These are phyloP conservation scores for Echium plantagineum DNA, from an alignment of 257 asterid species.

Conservation along the genomic window DNA sequence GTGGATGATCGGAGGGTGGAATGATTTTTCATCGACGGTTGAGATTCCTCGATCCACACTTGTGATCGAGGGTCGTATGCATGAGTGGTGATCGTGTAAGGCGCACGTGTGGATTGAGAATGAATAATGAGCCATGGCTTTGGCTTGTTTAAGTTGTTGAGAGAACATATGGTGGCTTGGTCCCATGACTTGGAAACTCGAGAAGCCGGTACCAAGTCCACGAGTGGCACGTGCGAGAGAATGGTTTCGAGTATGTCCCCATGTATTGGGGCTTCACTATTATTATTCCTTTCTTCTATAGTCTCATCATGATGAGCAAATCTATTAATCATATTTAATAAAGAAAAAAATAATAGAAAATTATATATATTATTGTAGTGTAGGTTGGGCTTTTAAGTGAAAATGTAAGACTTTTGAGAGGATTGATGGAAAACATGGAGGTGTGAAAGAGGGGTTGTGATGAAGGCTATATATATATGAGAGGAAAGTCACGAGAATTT, in stretches of 20 bases:
- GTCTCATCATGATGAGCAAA: background rate
- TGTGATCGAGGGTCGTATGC: slow-evolving; percentile 67
- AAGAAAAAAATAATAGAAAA: no score
- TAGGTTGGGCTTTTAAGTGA: no score
- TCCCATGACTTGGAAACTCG: slow-evolving; percentile 52
- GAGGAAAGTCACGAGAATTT: background rate
- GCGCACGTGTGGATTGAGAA: slow-evolving; percentile 34
- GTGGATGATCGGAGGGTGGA: slow-evolving; percentile 40
- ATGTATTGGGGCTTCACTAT: slow-evolving; percentile 19
- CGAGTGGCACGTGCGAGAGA: slow-evolving; percentile 48
- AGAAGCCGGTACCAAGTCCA: slow-evolving; percentile 39
- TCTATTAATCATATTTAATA: background rate
- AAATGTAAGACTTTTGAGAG: no score
- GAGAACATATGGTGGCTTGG: slow-evolving; percentile 47
- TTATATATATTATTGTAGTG: no score
- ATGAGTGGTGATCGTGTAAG: slow-evolving; percentile 22
- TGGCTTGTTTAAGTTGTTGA: slow-evolving; percentile 32
- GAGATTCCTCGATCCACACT: slow-evolving; percentile 37
- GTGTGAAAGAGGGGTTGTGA: background rate
- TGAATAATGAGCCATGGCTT: slow-evolving; percentile 68
- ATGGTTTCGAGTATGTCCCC: slow-evolving; percentile 41
- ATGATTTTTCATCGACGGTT: slow-evolving; percentile 21
- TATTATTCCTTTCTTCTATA: background rate
- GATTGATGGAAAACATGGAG: background rate
- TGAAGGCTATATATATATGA: background rate